phyloP scores from a whole-genome alignment of 768 basidiomycete species.

The Tulasnella sp. region DNA sequence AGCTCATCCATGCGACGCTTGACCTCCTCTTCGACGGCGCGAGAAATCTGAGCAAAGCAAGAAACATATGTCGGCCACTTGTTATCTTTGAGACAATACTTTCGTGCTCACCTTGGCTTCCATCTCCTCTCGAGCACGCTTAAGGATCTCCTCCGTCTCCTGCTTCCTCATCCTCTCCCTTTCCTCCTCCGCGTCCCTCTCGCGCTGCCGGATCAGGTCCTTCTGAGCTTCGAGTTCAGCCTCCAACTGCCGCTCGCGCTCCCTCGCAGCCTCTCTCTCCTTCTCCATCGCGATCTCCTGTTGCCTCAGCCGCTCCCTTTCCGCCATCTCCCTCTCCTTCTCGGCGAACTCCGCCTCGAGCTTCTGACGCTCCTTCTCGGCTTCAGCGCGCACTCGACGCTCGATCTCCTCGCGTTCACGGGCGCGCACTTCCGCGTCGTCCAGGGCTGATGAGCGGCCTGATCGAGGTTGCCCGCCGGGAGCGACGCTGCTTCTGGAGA shows the following conservation, averaged over 20 bases:
- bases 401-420: slow-evolving; percentile 3
- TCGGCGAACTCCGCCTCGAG: not conserved
- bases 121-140: slow-evolving; percentile 56
- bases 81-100: not conserved
- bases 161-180: slow-evolving; percentile 2
- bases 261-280: slow-evolving; percentile 4
- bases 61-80: not conserved
- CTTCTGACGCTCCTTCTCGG: not conserved
- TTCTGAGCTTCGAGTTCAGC: not conserved
- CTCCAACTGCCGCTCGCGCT: not conserved
- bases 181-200: not conserved
- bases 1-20: slow-evolving; percentile 44
- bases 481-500: not conserved
- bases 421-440: not conserved
- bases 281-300: slow-evolving; percentile 24
- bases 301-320: not conserved
- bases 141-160: slow-evolving; percentile 19
- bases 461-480: not conserved
- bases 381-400: not conserved
- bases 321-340: slow-evolving; percentile 18
- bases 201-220: slow-evolving; percentile 10
- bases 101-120: slow-evolving; percentile 48
- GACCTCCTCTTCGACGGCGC: slow-evolving; percentile 63
- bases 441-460: not conserved
- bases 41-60: slow-evolving; percentile 42